Conservation (phyloP, 495 filamentous ascomycete species). For the Talaromyces thailandensis region DNA sequence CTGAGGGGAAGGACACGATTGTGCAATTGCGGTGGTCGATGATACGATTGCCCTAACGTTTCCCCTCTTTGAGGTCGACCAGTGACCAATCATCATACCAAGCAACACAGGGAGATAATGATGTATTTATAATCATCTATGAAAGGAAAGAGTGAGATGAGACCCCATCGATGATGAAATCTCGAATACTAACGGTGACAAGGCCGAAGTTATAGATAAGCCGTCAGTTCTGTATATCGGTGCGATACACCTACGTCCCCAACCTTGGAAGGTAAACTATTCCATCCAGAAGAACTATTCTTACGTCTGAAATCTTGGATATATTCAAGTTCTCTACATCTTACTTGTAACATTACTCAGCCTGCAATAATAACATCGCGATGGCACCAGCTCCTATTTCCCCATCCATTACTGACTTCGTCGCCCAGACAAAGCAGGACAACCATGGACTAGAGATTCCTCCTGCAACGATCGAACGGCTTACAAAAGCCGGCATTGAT, state of each 20-base stretch:
- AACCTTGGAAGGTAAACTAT: too few relatives aligned
- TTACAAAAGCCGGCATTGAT: slow-evolving; percentile 57
- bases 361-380: slow-evolving; percentile 7
- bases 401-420: slow-evolving; percentile 50
- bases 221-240: neutral
- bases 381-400: slow-evolving; percentile 46
- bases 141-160: neutral
- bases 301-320: neutral
- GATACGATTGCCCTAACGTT: slow-evolving; percentile 28
- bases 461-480: slow-evolving; percentile 38
- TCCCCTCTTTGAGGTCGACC: slow-evolving; percentile 14
- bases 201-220: neutral
- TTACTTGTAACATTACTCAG: neutral
- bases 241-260: too few relatives aligned
- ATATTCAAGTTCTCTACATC: neutral
- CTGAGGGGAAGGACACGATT: slow-evolving; percentile 3
- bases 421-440: slow-evolving; percentile 51
- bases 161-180: neutral
- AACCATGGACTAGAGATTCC: slow-evolving; percentile 40
- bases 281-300: too few relatives aligned
- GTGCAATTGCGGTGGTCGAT: slow-evolving; percentile 21
- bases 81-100: neutral
- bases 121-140: neutral
- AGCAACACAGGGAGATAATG: neutral
- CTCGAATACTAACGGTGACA: neutral